phyloP scores from a whole-genome alignment of 495 filamentous ascomycete species.

The Darksidea phi region DNA sequence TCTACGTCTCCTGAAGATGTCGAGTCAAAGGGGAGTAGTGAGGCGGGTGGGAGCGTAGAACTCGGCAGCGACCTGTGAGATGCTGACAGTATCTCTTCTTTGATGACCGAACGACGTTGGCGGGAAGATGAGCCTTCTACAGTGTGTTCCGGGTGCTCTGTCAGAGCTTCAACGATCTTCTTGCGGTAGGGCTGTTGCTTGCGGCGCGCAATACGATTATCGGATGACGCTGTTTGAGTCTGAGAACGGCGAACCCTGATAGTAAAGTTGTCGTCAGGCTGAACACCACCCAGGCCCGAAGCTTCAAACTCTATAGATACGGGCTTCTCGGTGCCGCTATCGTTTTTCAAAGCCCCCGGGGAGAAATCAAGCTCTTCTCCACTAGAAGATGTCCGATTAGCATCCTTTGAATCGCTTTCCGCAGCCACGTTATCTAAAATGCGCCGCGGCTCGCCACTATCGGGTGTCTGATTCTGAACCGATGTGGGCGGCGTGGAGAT shows the following conservation, averaged over 20 bases:
- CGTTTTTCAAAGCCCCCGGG: constrained; percentile 1
- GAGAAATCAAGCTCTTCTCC: constrained; percentile 20
- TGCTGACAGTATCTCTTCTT: constrained; percentile 35
- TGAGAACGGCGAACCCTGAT: constrained; percentile 56
- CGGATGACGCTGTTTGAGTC: constrained; percentile 9
- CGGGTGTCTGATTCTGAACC: neutral
- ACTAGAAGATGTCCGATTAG: constrained; percentile 15
- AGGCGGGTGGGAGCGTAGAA: constrained; percentile 40
- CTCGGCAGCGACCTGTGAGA: constrained; percentile 34
- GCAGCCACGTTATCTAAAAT: constrained; percentile 2
- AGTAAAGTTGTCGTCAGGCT: constrained; percentile 66
- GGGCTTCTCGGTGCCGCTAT: constrained; percentile 8
- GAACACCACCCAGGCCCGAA: constrained; percentile 64
- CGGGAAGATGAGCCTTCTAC: neutral
- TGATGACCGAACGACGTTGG: constrained; percentile 16
- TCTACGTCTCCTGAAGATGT: constrained; percentile 38
- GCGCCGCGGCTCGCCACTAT: constrained; percentile 6
- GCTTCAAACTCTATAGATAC: constrained; percentile 52
- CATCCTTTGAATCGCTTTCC: constrained; percentile 4
- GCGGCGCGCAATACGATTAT: neutral
- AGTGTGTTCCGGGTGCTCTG: constrained; percentile 2
- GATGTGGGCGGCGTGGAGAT: neutral
- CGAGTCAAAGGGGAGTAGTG: constrained; percentile 36
- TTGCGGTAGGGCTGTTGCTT: constrained; percentile 15
- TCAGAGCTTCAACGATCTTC: constrained; percentile 25